Evolutionary conservation across 257 asterid genomes (phyloP).

Genomic region (Avicennia marina): DNA sequence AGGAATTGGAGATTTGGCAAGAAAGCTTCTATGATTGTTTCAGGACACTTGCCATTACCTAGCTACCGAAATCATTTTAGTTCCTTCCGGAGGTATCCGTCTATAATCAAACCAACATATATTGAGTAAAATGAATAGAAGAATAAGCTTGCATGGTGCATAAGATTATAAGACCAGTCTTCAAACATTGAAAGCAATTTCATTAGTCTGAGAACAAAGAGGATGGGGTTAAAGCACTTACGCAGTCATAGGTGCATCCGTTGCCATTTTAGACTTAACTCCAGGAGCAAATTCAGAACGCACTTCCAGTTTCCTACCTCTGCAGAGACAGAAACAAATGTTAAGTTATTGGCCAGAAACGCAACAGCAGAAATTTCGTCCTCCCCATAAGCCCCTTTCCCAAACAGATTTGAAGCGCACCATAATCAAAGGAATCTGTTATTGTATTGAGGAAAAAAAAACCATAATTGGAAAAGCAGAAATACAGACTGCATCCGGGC

Average conservation of each 20-base stretch:
- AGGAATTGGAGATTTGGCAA: neutral
- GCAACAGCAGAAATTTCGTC: neutral
- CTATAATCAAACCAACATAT: neutral
- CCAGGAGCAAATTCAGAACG: slow-evolving; percentile 20
- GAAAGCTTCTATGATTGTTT: no score
- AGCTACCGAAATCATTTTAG: neutral
- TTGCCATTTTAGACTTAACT: slow-evolving; percentile 20
- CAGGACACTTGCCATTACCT: no score
- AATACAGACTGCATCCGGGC: neutral
- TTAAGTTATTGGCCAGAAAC: neutral
- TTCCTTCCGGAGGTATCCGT: neutral
- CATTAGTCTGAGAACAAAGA: neutral
- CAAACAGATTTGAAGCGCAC: neutral
- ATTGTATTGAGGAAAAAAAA: no score
- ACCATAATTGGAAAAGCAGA: neutral
- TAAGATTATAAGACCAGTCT: no score
- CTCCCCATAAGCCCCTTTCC: neutral
- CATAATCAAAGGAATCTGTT: no score
- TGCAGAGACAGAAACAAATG: neutral
- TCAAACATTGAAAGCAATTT: no score
- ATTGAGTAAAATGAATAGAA: neutral
- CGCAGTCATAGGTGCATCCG: slow-evolving; percentile 26
- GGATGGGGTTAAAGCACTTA: slow-evolving; percentile 9
- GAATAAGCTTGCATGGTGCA: neutral
- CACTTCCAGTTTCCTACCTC: slow-evolving; percentile 18